Conservation (phyloP, 1,284 basidiomycete species). For the Moesziomyces antarcticus region DNA sequence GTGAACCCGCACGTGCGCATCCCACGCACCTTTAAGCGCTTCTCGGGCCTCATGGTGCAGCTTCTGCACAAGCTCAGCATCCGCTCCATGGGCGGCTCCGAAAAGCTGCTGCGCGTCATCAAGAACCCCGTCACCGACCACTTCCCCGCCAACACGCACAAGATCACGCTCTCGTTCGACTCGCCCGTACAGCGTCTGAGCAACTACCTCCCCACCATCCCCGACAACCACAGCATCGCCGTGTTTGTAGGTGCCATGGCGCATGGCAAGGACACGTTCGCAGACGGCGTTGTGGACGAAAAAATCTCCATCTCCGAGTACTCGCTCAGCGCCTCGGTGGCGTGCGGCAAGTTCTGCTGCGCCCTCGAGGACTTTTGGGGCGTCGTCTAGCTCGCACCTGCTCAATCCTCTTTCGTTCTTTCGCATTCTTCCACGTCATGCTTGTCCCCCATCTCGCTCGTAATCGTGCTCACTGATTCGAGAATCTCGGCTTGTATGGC, state of each 20-base stretch:
- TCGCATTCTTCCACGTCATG: no score
- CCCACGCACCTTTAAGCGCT: conserved; percentile 97
- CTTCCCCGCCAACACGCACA: conserved; percentile 92
- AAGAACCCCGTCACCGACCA: conserved; percentile 98
- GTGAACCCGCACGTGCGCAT: conserved; percentile 98
- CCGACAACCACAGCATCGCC: conserved; percentile 87
- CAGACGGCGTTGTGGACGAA: conserved; percentile 93
- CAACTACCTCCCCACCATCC: conserved; percentile 82
- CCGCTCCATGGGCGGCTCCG: conserved; percentile 92
- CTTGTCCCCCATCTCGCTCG: no score
- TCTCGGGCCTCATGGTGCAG: conserved; percentile 99
- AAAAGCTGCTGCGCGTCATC: conserved; percentile 96
- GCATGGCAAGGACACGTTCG: conserved; percentile 87
- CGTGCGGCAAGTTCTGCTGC: conserved; percentile 90
- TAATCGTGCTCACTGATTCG: no score
- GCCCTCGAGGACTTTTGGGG: conserved; percentile 71
- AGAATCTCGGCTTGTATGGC: no score
- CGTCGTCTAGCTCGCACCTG: conserved; percentile 56
- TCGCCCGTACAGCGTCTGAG: conserved; percentile 85
- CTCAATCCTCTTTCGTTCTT: no score
- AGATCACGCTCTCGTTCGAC: conserved; percentile 88
- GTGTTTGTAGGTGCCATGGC: conserved; percentile 89
- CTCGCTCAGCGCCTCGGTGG: conserved; percentile 89
- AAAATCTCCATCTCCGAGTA: conserved; percentile 98
- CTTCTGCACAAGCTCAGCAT: conserved; percentile 95